A percentile compares a stretch with the other conserved stretches of the same genome.
These are phyloP conservation scores for Suillus decipiens DNA, from an alignment of 768 basidiomycete species.

Conservation along the genomic window DNA sequence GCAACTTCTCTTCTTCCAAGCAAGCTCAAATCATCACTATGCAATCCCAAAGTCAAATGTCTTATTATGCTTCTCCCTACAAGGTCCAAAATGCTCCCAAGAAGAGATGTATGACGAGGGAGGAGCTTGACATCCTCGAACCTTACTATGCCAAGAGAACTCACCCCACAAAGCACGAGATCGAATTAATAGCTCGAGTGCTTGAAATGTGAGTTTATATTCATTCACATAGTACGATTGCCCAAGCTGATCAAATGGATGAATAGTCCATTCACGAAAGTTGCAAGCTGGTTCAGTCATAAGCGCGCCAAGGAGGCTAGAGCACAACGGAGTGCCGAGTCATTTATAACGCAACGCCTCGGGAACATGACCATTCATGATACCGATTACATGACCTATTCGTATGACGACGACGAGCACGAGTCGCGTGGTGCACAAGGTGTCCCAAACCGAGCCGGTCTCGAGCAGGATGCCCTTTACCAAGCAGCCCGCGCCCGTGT, in stretches of 20 bases:
- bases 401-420: not conserved
- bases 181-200: not conserved
- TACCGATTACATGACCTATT: not conserved
- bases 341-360: not conserved
- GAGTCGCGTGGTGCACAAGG: not conserved
- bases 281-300: constrained; percentile 8
- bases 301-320: not conserved
- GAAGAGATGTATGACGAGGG: constrained; percentile 1
- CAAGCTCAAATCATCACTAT: not conserved
- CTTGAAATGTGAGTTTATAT: not conserved
- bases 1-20: not conserved
- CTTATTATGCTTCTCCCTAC: not conserved
- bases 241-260: not conserved
- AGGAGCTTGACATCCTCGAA: constrained; percentile 2
- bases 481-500: not conserved
- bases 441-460: not conserved
- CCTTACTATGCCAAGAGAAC: not conserved
- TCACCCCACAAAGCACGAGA: not conserved
- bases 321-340: not conserved
- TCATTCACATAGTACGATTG: no score
- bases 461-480: not conserved
- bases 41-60: not conserved
- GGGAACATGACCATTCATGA: not conserved
- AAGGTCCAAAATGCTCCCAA: not conserved
- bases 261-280: not conserved